Percentiles rank a stretch among this genome's conserved stretches.
Conservation (phyloP, 176 grass and related monocot species). For the Sorghum bicolor region Sorghum_bicolor_NCBIv3 NC_012877.2:61093501-61094000, state of each 20-base stretch:
- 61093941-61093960: not conserved
- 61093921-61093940: not conserved
- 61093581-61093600: too few species aligned
- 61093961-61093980: not conserved
- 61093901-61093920: not conserved
- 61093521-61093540: too few species aligned
- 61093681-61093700: conserved; percentile 39
- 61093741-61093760: conserved; percentile 88
- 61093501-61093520: too few species aligned
- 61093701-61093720: conserved; percentile 41
- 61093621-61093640: not conserved
- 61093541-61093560: too few species aligned
- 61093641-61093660: conserved; percentile 18
- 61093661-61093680: conserved; percentile 59
- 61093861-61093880: not conserved
- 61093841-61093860: not conserved
- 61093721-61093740: conserved; percentile 22
- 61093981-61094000: not conserved
- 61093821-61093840: not conserved
- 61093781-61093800: not conserved
- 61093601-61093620: not conserved
- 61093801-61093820: not conserved
- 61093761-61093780: conserved; percentile 55
- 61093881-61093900: not conserved
- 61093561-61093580: too few species aligned